Evolutionary conservation across 2,329 filamentous ascomycete species (phyloP), one percentile per base, ranked within the genome.

Genomic region (Bipolaris gigantea): DNA sequence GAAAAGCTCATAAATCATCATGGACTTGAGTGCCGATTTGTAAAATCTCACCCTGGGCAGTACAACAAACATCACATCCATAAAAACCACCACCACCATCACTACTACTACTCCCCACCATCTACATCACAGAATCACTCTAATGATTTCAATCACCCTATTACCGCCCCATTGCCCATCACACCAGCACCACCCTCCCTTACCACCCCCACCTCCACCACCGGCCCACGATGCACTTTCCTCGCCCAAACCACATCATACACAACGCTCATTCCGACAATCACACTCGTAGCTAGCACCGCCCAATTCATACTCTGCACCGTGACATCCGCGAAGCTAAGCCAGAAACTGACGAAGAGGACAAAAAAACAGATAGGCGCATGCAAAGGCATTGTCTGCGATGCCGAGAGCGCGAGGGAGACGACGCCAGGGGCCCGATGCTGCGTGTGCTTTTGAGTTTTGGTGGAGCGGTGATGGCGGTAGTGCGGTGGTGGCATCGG

Each of bases 341-440:
- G 68, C 66, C 63, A 71, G 32, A 69, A 69, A 47, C 60, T 64
- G 36, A 70, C 70, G 55, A 72, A 70, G 9, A 69, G 59, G 3
- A 71, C 54, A 23, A 71, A 64, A 64, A 1, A 42, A 11, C 5
- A 67, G 54, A 45, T 66, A 72, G 0, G 39, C 25, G 27, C 68
- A 66, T 0, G 66, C 58, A 11, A 67, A 67, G 0, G 53, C 36
- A 11, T 69, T 71, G 43, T 69, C 66, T 0, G 50, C 58, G 11
- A 66, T 59, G 1, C 68, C 69, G 0, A 65, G 19, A 0, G 34
- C 40, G 0, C 63, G 62, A 1, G 61, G 62, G 1, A 67, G 46
- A 19, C 56, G 46, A 19, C 56, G 53, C 67, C 64, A 69, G 0
- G 67, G 67, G 0, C 67, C 67, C 67, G 66, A 70, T 1, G 45